Percentiles rank a stretch among this genome's conserved stretches.
Evolutionary conservation across 208 protist genomes (phyloP).

Genomic region (Crithidia expoeki): DNA sequence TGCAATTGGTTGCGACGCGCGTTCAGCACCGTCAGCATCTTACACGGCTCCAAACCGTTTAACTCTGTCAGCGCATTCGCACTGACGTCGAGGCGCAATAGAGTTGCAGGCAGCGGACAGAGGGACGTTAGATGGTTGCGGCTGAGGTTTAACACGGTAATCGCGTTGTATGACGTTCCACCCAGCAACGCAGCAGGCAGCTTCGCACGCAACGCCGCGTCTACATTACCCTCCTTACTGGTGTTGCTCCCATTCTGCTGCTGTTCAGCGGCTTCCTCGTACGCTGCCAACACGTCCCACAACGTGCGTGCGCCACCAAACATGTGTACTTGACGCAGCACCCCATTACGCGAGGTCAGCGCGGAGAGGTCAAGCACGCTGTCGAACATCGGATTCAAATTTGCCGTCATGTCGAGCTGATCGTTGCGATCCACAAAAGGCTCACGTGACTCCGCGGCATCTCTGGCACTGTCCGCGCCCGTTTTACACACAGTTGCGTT

Average conservation of each 20-base stretch:
- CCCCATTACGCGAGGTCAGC: conserved; percentile 38
- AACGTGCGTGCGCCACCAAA: conserved; percentile 53
- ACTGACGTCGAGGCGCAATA: conserved; percentile 86
- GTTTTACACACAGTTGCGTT: background rate
- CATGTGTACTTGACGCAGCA: conserved; percentile 40
- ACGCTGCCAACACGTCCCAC: conserved; percentile 64
- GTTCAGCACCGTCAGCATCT: conserved; percentile 84
- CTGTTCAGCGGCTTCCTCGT: conserved; percentile 52
- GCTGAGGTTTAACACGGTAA: conserved; percentile 82
- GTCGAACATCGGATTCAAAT: conserved; percentile 72
- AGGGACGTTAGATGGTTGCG: conserved; percentile 63
- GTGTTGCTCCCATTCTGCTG: background rate
- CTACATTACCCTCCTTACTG: background rate
- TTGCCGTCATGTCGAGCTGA: conserved; percentile 67
- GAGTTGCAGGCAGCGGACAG: conserved; percentile 54
- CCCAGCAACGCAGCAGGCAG: conserved; percentile 29
- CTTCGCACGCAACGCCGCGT: conserved; percentile 19
- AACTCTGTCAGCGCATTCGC: conserved; percentile 65
- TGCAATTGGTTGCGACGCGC: conserved; percentile 65
- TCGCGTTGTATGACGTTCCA: conserved; percentile 35
- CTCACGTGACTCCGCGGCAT: conserved; percentile 23
- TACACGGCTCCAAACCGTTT: conserved; percentile 58
- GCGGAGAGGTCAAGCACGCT: conserved; percentile 72
- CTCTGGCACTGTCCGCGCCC: background rate
- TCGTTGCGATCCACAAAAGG: conserved; percentile 55